These are phyloP conservation scores for Fusarium verticillioides DNA, from an alignment of 2,329 filamentous ascomycete genomes.

Conservation along the genomic window DNA sequence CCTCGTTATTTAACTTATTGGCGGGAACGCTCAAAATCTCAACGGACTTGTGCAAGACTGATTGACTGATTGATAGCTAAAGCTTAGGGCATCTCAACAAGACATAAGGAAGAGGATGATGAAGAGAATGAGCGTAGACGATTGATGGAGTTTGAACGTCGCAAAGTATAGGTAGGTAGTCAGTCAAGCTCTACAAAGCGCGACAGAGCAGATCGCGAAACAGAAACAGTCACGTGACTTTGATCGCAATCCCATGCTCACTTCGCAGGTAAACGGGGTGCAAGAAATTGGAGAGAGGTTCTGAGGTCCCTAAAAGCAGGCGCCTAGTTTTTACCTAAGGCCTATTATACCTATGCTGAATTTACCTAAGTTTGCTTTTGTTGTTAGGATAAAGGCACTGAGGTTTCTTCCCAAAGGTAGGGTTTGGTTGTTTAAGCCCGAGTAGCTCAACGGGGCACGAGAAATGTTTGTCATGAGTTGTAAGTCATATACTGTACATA, in stretches of 20 bases:
- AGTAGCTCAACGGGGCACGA: neutral
- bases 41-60: neutral
- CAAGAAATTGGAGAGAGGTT: neutral
- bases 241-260: constrained; percentile 22
- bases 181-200: constrained; percentile 11
- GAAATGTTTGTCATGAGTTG: constrained; percentile 2
- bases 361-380: neutral
- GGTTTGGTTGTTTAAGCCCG: neutral
- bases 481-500: neutral
- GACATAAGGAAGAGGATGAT: neutral
- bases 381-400: neutral
- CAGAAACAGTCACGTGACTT: constrained; percentile 25
- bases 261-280: neutral
- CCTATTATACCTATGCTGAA: neutral
- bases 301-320: neutral
- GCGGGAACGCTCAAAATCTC: neutral
- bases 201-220: constrained; percentile 25
- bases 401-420: neutral
- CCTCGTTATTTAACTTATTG: neutral
- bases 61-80: neutral
- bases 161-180: constrained; percentile 6
- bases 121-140: neutral
- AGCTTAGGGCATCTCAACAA: neutral
- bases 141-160: constrained; percentile 16
- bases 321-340: neutral